Evolutionary conservation across 148 eudicot species (phyloP).

Genomic region (Dysphania ambrosioides): DNA sequence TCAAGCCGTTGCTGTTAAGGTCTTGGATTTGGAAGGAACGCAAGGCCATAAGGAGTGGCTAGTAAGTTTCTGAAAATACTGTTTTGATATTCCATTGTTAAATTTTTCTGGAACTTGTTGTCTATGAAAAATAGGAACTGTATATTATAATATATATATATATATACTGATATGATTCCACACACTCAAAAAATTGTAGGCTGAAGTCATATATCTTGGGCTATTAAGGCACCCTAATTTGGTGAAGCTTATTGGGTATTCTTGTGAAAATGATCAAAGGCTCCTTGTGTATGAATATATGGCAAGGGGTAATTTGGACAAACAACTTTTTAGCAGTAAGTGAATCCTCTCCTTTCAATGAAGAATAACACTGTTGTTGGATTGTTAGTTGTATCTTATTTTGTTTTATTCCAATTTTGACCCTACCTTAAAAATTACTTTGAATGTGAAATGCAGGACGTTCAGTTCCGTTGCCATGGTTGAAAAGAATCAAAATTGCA

Average conservation of each 20-base stretch:
- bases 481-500: slow-evolving; percentile 69
- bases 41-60: slow-evolving; percentile 96
- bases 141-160: not conserved
- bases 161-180: not conserved
- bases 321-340: slow-evolving; percentile 70
- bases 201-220: slow-evolving; percentile 85
- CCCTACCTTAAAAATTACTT: slow-evolving; percentile 11
- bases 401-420: slow-evolving; percentile 17
- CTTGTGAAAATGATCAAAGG: slow-evolving; percentile 81
- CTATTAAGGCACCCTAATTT: slow-evolving; percentile 83
- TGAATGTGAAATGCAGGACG: slow-evolving; percentile 41
- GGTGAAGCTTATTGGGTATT: slow-evolving; percentile 82
- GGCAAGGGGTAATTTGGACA: slow-evolving; percentile 73
- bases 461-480: slow-evolving; percentile 59
- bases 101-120: too few relatives aligned
- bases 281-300: slow-evolving; percentile 85
- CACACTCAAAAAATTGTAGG: slow-evolving; percentile 25
- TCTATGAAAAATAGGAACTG: not conserved
- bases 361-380: not conserved
- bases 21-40: slow-evolving; percentile 70
- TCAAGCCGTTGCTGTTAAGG: slow-evolving; percentile 90
- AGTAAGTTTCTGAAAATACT: slow-evolving; percentile 39
- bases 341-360: not conserved
- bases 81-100: slow-evolving; percentile 6
- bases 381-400: not conserved